phyloP scores from a whole-genome alignment of 192 early-diverging fungal species.

The Oehlia diaphana region DNA sequence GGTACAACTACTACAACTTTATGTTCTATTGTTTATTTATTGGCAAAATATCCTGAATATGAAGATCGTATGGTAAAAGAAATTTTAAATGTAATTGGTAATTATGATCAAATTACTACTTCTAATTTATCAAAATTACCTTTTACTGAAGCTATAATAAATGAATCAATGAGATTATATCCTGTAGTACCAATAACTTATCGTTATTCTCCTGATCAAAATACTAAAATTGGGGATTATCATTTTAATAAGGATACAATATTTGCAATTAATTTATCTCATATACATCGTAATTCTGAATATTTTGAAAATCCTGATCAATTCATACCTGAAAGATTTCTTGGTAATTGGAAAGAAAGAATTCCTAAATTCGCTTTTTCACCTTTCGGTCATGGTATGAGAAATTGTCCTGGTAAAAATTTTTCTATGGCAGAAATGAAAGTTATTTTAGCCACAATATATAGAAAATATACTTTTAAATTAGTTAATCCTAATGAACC shows the following conservation, averaged over 20 bases:
- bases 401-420: slow-evolving; percentile 24
- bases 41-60: slow-evolving; percentile 21
- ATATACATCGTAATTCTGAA: slow-evolving; percentile 42
- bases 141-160: slow-evolving; percentile 53
- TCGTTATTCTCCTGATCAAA: slow-evolving; percentile 39
- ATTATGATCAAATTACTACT: slow-evolving; percentile 29
- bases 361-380: slow-evolving; percentile 24
- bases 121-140: slow-evolving; percentile 50
- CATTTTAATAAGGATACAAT: slow-evolving; percentile 39
- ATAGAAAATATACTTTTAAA: slow-evolving; percentile 25
- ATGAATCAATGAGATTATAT: slow-evolving; percentile 58
- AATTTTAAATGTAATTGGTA: slow-evolving; percentile 10
- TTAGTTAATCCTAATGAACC: slow-evolving; percentile 23
- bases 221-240: slow-evolving; percentile 38
- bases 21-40: slow-evolving; percentile 1
- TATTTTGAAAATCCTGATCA: slow-evolving; percentile 18
- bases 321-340: slow-evolving; percentile 27
- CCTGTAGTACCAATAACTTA: slow-evolving; percentile 41
- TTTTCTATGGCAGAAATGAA: slow-evolving; percentile 25
- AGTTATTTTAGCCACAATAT: slow-evolving; percentile 23
- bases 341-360: slow-evolving; percentile 15
- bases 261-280: slow-evolving; percentile 39
- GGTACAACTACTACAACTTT: slow-evolving; percentile 20
- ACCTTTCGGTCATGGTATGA: slow-evolving; percentile 27
- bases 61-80: slow-evolving; percentile 28